Evolutionary conservation across 2,329 filamentous ascomycete species (phyloP), one percentile per base, ranked within the genome.

Genomic region (Penicillium decumbens): DNA sequence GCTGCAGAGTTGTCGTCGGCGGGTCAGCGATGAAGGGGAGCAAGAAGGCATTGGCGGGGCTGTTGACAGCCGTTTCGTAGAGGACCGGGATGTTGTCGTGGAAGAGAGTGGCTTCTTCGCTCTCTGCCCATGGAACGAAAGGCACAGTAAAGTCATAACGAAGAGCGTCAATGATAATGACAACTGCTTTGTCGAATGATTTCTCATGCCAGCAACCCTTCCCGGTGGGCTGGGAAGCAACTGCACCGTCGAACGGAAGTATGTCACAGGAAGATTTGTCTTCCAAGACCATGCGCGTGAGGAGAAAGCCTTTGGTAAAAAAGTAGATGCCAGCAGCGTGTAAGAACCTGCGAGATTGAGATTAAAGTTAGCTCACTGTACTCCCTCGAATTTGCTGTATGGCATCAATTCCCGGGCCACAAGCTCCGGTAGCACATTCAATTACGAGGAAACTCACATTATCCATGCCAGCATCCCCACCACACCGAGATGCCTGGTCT

Each of bases 101-200:
- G 69, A 89, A 98, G 52, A 86, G 74, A 53, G 81, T 80, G 10
- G 77, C 72, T 37, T 67, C 59, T 29, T 78, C 72, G 43, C 65
- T 64, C 45, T 72, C 65, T 7, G 71, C 63, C 29, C 74, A 75
- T 41, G 73, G 64, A 59, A 77, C 70, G 52, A 87, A 85, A 0
- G 93, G 93, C 9, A 97, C 82, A 0, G 92, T 95, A 62, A 98
- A 98, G 70, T 98, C 93, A 72, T 98, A 98, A 52, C 93, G 86
- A 50, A 98, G 78, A 45, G 93, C 93, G 70, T 98, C 93, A 50
- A 98, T 87, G 43, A 98, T 75, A 48, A 98, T 81, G 23, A 98
- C 80, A 41, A 98, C 84, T 9, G 92, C 91, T 67, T 91, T 93
- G 55, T 95, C 82, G 66, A 97, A 98, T 1, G 84, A 88, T 74